phyloP scores from a whole-genome alignment of 139 green algal genomes.

The Tetratostichococcus sp. region DNA sequence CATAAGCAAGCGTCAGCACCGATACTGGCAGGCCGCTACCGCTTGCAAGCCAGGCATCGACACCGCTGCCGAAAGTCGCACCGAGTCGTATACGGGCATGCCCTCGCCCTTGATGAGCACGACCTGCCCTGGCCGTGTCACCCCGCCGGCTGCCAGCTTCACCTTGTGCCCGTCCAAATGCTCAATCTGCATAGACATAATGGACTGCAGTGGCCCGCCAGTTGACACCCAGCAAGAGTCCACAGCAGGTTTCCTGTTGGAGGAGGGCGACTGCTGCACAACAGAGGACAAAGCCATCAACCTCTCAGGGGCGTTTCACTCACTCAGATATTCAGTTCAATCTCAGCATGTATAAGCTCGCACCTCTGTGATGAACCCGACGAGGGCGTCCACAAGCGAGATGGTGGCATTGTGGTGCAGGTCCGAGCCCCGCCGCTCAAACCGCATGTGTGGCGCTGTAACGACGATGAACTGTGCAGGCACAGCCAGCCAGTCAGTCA shows the following conservation, averaged over 20 bases:
- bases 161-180: slow-evolving; percentile 93
- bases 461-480: slow-evolving; percentile 33
- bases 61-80: too few species aligned
- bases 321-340: too few species aligned
- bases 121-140: slow-evolving; percentile 60
- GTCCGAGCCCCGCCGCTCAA: slow-evolving; percentile 60
- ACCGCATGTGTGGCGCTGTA: slow-evolving; percentile 41
- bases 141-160: slow-evolving; percentile 19
- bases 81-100: slow-evolving; percentile 65
- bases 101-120: slow-evolving; percentile 60
- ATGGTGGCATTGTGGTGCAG: slow-evolving; percentile 69
- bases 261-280: too few species aligned
- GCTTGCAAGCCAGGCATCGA: too few species aligned
- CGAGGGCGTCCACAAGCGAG: slow-evolving; percentile 80
- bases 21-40: too few species aligned
- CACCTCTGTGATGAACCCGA: slow-evolving; percentile 74
- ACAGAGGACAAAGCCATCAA: too few species aligned
- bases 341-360: too few species aligned
- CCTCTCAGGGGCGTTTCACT: too few species aligned
- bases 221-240: too few species aligned
- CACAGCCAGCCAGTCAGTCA: not conserved
- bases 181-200: slow-evolving; percentile 62
- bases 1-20: too few species aligned
- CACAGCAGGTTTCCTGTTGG: too few species aligned
- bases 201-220: too few species aligned